Conservation (phyloP, 345 rosid genomes). For the Populus deltoides region DNA sequence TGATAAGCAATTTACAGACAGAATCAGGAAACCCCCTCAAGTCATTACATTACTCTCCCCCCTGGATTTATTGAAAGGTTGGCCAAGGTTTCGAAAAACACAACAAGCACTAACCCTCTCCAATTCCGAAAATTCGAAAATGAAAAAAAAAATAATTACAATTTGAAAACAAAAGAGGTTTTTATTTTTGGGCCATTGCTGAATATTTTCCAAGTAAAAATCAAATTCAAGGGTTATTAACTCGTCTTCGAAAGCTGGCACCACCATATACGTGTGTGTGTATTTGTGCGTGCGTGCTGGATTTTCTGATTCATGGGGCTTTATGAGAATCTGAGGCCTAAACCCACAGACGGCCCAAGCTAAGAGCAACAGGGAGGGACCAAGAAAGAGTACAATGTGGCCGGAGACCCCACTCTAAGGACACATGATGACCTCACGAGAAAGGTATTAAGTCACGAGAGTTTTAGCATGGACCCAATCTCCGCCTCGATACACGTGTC, state of each 20-base stretch:
- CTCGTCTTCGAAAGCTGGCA: too few relatives aligned
- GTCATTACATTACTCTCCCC: too few relatives aligned
- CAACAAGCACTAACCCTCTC: neutral
- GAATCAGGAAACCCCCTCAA: neutral
- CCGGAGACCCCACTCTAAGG: conserved; percentile 7
- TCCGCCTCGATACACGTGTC: conserved; percentile 25
- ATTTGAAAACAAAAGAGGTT: neutral
- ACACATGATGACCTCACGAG: conserved; percentile 25
- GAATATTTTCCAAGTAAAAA: neutral
- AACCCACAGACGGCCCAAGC: neutral
- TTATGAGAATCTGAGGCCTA: conserved; percentile 7
- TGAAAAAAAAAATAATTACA: neutral
- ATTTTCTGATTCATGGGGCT: neutral
- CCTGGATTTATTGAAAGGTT: neutral
- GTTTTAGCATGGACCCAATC: conserved; percentile 6
- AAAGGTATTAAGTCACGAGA: conserved; percentile 19
- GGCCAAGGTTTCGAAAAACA: neutral
- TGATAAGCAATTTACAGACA: neutral
- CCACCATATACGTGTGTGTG: too few relatives aligned
- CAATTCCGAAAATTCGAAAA: neutral
- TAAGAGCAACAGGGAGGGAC: neutral
- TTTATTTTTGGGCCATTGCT: neutral
- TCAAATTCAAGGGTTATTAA: neutral
- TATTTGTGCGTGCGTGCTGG: too few relatives aligned
- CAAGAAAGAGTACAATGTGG: neutral